Conservation (phyloP, 495 filamentous ascomycete species). For the Penicillium alfredii region DNA sequence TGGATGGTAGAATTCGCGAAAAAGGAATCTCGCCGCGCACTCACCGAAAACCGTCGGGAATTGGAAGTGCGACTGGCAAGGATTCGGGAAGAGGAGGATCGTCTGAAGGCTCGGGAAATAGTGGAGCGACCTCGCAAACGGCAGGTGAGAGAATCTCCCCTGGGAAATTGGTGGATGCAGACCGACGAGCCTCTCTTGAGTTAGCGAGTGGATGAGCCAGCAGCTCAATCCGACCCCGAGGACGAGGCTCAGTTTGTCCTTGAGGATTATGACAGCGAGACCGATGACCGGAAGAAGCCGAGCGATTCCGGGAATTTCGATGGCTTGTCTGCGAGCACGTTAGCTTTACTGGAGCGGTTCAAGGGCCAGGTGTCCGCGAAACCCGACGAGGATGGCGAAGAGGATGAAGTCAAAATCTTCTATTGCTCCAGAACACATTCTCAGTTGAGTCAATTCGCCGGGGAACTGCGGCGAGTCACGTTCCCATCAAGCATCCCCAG, state of each 20-base stretch:
- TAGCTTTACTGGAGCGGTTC: constrained; percentile 37
- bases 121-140: constrained; percentile 46
- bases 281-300: constrained; percentile 32
- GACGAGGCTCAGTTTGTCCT: constrained; percentile 71
- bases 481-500: constrained; percentile 57
- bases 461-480: constrained; percentile 75
- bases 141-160: constrained; percentile 32
- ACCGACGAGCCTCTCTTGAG: not conserved
- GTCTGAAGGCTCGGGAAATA: constrained; percentile 44
- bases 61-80: constrained; percentile 64
- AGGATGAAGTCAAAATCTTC: constrained; percentile 70
- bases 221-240: constrained; percentile 29
- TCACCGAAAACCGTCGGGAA: constrained; percentile 60
- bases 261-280: constrained; percentile 72
- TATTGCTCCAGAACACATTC: constrained; percentile 96
- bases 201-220: constrained; percentile 30
- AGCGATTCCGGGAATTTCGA: constrained; percentile 19
- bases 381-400: constrained; percentile 45
- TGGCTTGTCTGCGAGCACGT: constrained; percentile 40
- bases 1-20: constrained; percentile 81
- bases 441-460: constrained; percentile 88
- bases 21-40: constrained; percentile 58
- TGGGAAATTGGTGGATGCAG: too few relatives aligned
- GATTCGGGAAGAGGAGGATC: constrained; percentile 63
- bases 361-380: constrained; percentile 33